phyloP scores from a whole-genome alignment of 2,329 filamentous ascomycete genomes.

The Sarocladium strictum region DNA sequence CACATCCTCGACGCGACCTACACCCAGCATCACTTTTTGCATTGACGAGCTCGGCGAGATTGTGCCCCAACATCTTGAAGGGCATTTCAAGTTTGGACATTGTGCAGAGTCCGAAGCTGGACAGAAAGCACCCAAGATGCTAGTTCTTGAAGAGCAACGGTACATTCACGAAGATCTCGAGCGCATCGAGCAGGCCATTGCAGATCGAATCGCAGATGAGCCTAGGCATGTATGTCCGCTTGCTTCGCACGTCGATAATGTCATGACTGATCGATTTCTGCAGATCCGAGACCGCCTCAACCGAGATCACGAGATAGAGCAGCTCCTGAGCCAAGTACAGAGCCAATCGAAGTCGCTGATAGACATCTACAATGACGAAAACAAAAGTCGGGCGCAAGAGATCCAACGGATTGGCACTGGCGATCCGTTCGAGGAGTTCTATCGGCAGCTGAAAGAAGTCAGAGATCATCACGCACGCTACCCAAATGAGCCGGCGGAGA shows the following conservation, averaged over 20 bases:
- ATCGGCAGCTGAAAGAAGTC: conserved; percentile 73
- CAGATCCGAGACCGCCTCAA: conserved; percentile 85
- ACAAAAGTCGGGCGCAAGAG: conserved; percentile 67
- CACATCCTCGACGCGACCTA: background rate
- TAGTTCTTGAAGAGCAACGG: conserved; percentile 89
- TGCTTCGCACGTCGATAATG: conserved; percentile 14
- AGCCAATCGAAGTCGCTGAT: conserved; percentile 76
- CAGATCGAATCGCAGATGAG: conserved; percentile 82
- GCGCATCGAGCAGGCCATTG: conserved; percentile 87
- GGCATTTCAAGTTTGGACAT: too few species aligned
- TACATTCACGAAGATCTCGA: conserved; percentile 95
- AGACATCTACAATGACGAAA: conserved; percentile 76
- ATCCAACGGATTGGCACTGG: conserved; percentile 77
- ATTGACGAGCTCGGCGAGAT: too few species aligned
- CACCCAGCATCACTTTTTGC: background rate
- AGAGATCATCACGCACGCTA: conserved; percentile 87
- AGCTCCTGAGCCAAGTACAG: conserved; percentile 83
- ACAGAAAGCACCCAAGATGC: conserved; percentile 43
- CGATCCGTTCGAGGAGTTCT: conserved; percentile 87
- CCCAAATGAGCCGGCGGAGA: conserved; percentile 91
- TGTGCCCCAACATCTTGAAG: too few species aligned
- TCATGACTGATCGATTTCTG: conserved; percentile 14
- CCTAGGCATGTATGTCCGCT: conserved; percentile 67
- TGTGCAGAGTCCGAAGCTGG: too few species aligned
- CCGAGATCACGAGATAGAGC: conserved; percentile 84